These are phyloP conservation scores for Pisolithus marmoratus DNA, from an alignment of 768 basidiomycete species.

Conservation along the genomic window DNA sequence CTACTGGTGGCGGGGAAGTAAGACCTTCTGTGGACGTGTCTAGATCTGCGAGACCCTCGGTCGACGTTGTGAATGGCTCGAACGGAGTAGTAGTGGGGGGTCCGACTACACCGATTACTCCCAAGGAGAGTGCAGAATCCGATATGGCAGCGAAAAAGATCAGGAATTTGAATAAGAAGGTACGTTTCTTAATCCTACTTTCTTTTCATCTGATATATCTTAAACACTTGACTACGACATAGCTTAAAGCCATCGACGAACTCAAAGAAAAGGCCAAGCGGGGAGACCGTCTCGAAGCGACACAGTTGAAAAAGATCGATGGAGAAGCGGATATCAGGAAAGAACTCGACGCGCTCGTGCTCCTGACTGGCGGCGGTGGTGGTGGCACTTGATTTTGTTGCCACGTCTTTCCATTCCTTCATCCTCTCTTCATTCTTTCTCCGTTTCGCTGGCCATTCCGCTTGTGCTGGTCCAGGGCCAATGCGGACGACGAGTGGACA, in stretches of 20 bases:
- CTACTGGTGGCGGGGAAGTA: conserved; percentile 11
- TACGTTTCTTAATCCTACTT: conserved; percentile 25
- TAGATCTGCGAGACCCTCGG: conserved; percentile 28
- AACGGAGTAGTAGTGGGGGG: conserved; percentile 5
- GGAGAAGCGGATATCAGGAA: conserved; percentile 78
- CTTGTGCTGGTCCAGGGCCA: no score
- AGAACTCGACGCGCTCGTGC: conserved; percentile 47
- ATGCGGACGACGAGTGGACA: no score
- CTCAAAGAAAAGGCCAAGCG: conserved; percentile 87
- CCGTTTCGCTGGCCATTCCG: no score
- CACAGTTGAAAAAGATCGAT: conserved; percentile 96
- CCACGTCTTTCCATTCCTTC: no score
- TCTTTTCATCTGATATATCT: background rate
- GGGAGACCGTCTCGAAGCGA: conserved; percentile 90
- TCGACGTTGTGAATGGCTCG: conserved; percentile 26
- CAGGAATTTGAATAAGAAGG: conserved; percentile 95
- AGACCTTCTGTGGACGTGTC: no score
- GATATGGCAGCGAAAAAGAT: conserved; percentile 90
- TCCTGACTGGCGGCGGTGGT: no score
- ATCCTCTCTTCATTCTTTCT: no score
- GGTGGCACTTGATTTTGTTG: no score
- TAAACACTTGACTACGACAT: background rate
- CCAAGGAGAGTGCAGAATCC: conserved; percentile 52
- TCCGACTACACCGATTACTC: conserved; percentile 33
- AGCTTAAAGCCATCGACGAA: conserved; percentile 99